Evolutionary conservation across 352 stramenopile genomes (phyloP).

Genomic region (Blastocystis sp.): DNA sequence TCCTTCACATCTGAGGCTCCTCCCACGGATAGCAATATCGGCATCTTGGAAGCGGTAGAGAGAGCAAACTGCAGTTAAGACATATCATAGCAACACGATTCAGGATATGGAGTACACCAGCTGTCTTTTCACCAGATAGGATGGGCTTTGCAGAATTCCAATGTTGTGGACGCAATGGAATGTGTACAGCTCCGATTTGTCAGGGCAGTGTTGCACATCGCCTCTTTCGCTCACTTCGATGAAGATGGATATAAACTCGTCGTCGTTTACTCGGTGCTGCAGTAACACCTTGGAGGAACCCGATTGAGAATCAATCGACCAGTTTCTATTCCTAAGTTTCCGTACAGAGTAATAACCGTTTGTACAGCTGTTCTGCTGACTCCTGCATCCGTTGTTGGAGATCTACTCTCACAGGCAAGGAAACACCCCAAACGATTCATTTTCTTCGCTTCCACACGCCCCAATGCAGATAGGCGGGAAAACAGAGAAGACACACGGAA

Average conservation of each 20-base stretch:
- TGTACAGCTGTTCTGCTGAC: background rate
- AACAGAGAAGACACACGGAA: background rate
- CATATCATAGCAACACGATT: background rate
- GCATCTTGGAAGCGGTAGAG: background rate
- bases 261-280: background rate
- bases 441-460: background rate
- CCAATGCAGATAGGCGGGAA: background rate
- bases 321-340: background rate
- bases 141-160: background rate
- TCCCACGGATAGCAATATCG: background rate
- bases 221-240: background rate
- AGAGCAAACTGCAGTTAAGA: background rate
- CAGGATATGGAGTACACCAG: conserved; percentile 44
- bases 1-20: background rate
- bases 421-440: background rate
- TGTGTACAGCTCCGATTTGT: background rate
- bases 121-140: background rate
- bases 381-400: conserved; percentile 2
- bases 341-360: background rate
- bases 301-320: background rate
- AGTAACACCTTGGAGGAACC: background rate
- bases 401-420: background rate
- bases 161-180: conserved; percentile 49
- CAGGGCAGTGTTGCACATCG: background rate
- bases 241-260: conserved; percentile 16